These are phyloP conservation scores for Nematodospora anomalae DNA, from an alignment of 1,139 yeast genomes.

Conservation along the genomic window DNA sequence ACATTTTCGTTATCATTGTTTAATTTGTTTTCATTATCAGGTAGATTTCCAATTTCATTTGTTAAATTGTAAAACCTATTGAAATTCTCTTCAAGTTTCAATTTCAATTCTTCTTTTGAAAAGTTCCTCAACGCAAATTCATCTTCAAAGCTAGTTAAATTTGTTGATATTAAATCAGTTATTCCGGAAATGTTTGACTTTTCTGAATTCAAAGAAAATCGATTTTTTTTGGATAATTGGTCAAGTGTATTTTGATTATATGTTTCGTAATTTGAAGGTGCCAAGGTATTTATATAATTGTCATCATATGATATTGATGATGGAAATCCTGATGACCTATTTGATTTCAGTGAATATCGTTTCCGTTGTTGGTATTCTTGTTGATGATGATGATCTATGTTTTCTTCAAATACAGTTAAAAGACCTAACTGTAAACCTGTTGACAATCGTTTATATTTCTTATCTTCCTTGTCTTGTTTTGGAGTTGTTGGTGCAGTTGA, in stretches of 20 bases:
- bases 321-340: not conserved
- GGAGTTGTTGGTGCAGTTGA: conserved; percentile 2
- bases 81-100: conserved; percentile 42
- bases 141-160: conserved; percentile 37
- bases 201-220: conserved; percentile 43
- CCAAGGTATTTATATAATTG: conserved; percentile 27
- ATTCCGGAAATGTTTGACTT: conserved; percentile 45
- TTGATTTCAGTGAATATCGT: not conserved
- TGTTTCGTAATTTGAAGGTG: conserved; percentile 26
- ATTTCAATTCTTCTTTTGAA: conserved; percentile 36
- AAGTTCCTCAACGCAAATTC: conserved; percentile 17
- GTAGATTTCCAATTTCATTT: too few relatives aligned
- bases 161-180: conserved; percentile 42
- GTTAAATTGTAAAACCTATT: conserved; percentile 38
- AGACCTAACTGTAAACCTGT: conserved; percentile 44
- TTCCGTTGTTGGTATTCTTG: not conserved
- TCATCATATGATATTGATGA: conserved; percentile 26
- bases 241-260: conserved; percentile 42
- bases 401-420: conserved; percentile 43
- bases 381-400: conserved; percentile 12
- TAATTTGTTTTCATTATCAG: too few relatives aligned
- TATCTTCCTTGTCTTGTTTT: conserved; percentile 9
- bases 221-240: conserved; percentile 22
- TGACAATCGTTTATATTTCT: conserved; percentile 34
- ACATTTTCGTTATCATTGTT: conserved; percentile 6